Evolutionary conservation across 257 asterid species (phyloP).

Genomic region (Solanum etuberosum): DNA sequence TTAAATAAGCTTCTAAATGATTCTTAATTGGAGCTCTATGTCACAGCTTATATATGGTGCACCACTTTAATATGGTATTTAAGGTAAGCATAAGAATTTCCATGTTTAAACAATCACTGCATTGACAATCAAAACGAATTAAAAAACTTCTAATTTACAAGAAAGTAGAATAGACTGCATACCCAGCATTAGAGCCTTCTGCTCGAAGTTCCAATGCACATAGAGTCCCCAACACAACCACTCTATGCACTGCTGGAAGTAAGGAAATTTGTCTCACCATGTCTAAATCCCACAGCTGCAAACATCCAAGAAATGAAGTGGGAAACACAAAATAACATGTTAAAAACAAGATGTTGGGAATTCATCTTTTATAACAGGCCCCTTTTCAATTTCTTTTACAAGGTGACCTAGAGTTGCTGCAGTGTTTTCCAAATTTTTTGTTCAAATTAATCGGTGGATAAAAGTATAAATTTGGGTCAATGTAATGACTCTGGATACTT

Average conservation of each 20-base stretch:
- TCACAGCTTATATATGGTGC: neutral
- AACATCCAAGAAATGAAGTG: neutral
- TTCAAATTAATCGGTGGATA: neutral
- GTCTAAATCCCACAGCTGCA: constrained; percentile 72
- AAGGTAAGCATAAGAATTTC: neutral
- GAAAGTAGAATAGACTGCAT: neutral
- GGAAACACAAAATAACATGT: neutral
- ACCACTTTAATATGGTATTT: neutral
- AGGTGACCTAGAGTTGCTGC: neutral
- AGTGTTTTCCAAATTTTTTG: neutral
- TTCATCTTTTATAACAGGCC: neutral
- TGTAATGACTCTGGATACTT: neutral
- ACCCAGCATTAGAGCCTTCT: constrained; percentile 79
- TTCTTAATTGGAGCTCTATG: neutral
- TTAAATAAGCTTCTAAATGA: neutral
- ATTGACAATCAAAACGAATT: neutral
- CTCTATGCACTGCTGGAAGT: constrained; percentile 67
- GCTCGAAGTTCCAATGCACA: constrained; percentile 84
- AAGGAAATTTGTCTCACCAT: constrained; percentile 51
- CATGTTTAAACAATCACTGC: neutral
- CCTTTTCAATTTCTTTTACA: neutral
- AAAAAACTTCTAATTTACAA: neutral
- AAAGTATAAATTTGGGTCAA: neutral
- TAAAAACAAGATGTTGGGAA: neutral
- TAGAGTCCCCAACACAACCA: constrained; percentile 74